These are phyloP conservation scores for Isochrysis galbana DNA, from an alignment of 78 protist species.

Conservation along the genomic window DNA sequence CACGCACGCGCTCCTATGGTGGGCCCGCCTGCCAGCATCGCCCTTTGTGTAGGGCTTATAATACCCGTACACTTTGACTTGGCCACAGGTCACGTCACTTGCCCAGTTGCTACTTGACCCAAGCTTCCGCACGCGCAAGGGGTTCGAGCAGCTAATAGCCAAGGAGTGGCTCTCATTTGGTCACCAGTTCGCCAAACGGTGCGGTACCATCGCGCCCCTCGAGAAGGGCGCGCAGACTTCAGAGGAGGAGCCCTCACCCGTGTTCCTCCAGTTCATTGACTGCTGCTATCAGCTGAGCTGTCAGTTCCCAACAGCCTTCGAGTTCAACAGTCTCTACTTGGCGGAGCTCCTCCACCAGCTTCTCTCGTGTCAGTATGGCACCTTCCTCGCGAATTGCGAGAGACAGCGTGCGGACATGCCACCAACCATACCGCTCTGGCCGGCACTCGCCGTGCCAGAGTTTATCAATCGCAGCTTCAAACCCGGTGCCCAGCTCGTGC, in stretches of 20 bases:
- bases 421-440: neutral
- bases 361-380: conserved; percentile 26
- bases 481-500: neutral
- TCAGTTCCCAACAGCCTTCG: conserved; percentile 79
- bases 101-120: conserved; percentile 81
- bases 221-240: neutral
- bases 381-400: conserved; percentile 33
- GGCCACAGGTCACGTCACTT: conserved; percentile 64
- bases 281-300: conserved; percentile 73
- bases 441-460: neutral
- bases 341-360: conserved; percentile 33
- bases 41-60: no score
- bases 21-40: no score
- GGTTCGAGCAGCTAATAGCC: conserved; percentile 78
- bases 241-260: conserved; percentile 74
- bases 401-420: neutral
- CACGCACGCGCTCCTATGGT: no score
- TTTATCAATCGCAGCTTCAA: neutral
- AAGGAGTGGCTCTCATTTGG: conserved; percentile 93
- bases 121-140: conserved; percentile 75
- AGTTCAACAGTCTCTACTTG: conserved; percentile 80
- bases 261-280: conserved; percentile 92
- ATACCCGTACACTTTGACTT: no score
- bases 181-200: conserved; percentile 66
- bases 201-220: neutral